Conservation (phyloP, 225 moss, liverwort and hornwort genomes). For the Rhytidiadelphus loreus region DNA sequence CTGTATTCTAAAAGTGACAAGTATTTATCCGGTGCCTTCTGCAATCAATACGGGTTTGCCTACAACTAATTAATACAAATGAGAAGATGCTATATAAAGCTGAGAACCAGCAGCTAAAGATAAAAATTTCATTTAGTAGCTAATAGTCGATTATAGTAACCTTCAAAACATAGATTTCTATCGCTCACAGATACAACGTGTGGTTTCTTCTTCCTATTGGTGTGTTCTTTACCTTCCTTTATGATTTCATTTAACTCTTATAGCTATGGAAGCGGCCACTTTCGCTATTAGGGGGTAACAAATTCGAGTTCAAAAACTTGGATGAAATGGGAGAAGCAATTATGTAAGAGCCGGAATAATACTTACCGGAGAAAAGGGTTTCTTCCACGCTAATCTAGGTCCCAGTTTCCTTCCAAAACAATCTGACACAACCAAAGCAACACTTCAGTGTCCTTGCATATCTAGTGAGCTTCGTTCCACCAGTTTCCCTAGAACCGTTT, state of each 20-base stretch:
- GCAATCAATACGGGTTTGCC: neutral
- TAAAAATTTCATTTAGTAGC: neutral
- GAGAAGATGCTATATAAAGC: neutral
- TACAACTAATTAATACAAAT: neutral
- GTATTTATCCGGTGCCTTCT: conserved; percentile 27
- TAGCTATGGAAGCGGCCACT: neutral
- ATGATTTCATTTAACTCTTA: neutral
- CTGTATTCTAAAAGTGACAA: conserved; percentile 26
- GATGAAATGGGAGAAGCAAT: neutral
- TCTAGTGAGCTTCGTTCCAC: neutral
- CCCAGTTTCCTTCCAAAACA: conserved; percentile 87
- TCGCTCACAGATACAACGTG: neutral
- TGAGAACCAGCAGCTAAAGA: neutral
- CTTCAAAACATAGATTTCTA: neutral
- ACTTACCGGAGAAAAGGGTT: conserved; percentile 41
- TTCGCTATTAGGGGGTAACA: neutral
- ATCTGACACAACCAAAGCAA: conserved; percentile 31
- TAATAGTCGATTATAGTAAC: neutral
- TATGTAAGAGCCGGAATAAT: neutral
- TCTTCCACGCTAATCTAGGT: conserved; percentile 58
- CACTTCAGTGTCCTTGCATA: neutral
- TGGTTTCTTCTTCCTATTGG: neutral
- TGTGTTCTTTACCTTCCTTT: neutral
- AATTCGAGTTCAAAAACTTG: neutral
- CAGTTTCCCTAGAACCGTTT: neutral